Evolutionary conservation across 2,329 filamentous ascomycete genomes (phyloP).

Genomic region (Madurella mycetomatis): DNA sequence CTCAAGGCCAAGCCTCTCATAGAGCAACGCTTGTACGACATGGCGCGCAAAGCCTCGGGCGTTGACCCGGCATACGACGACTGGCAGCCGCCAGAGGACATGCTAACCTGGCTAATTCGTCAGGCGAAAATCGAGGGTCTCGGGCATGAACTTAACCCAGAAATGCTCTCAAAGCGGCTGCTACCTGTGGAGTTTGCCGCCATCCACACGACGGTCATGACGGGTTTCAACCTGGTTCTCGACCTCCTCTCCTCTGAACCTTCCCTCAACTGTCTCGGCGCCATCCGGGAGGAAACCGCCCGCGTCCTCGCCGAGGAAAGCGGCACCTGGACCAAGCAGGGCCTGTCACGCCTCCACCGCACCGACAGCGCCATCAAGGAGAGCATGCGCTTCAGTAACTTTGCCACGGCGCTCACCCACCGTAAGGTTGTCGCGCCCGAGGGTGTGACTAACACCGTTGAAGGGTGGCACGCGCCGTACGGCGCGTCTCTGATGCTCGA

Average conservation of each 20-base stretch:
- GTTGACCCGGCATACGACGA: constrained; percentile 38
- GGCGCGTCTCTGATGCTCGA: constrained; percentile 42
- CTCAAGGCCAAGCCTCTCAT: constrained; percentile 45
- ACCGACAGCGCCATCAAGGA: constrained; percentile 51
- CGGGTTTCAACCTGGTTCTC: constrained; percentile 43
- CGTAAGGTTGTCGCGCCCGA: constrained; percentile 41
- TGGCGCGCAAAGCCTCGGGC: constrained; percentile 36
- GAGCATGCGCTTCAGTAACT: constrained; percentile 46
- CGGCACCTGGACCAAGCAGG: constrained; percentile 43
- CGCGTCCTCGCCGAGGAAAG: constrained; percentile 32
- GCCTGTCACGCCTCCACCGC: constrained; percentile 39
- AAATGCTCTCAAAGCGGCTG: constrained; percentile 46
- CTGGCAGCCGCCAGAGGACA: constrained; percentile 49
- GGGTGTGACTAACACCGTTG: constrained; percentile 35
- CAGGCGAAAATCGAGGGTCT: constrained; percentile 44
- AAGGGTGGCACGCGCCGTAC: constrained; percentile 43
- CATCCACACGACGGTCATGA: constrained; percentile 54
- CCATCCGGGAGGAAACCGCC: constrained; percentile 41
- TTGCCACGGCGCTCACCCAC: constrained; percentile 42
- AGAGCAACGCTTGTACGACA: constrained; percentile 42
- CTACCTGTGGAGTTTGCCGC: constrained; percentile 55
- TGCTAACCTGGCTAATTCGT: constrained; percentile 54
- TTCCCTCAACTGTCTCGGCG: constrained; percentile 32
- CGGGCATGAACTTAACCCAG: constrained; percentile 41
- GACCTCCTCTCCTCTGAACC: constrained; percentile 42